Base-by-base conservation (phyloP, 1,284 basidiomycete genomes). In the Macrocybe sp. region DNA sequence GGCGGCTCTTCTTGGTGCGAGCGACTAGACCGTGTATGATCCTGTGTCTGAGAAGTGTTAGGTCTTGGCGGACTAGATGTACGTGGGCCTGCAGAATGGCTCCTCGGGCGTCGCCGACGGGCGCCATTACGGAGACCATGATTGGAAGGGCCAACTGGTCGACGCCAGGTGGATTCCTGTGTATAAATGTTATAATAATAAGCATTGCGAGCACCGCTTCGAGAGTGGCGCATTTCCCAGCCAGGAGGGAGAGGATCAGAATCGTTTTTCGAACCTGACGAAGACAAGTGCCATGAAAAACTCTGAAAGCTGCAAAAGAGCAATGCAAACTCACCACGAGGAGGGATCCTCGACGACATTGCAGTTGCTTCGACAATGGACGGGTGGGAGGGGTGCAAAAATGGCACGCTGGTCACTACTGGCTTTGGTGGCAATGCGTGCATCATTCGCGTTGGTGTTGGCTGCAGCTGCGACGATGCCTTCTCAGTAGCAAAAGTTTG, bases 401-500 rank as follows among this genome's bases (percentile, higher is more conserved):
- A 78, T 43, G 79, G 74, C 28, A 79, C 71, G 49, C 62, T 72
- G 44, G 75, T 68, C 35, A 75, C 69, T 39, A 79, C 69, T 33
- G 85, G 86, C 63, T 89, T 89, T 2, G 86, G 79, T 16, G 85
- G 85, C 11, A 89, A 72, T 12, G 83, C 83, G 59, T 88, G 86
- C 7, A 74, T 79, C 32, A 73, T 59, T 43, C 70, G 62, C 41
- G 59, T 48, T 44, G 55, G 53, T 31, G 57, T 42, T 38, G 58
- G 42, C 39, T 69, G 59, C 28, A 66, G 65, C 46, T 68, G 64
- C 39, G 60, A 55, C 49, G 48, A 55, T 22, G 22, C 22, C 22
- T 22, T 22, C 22, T 22, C 22, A 22, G 22, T 22, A 3, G 3
- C 22, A 22, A 22, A 22, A 22, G 22, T 22, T 4, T 22, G 22